These are phyloP conservation scores for Rossbeevera mucosa DNA, from an alignment of 768 basidiomycete species.

Conservation along the genomic window DNA sequence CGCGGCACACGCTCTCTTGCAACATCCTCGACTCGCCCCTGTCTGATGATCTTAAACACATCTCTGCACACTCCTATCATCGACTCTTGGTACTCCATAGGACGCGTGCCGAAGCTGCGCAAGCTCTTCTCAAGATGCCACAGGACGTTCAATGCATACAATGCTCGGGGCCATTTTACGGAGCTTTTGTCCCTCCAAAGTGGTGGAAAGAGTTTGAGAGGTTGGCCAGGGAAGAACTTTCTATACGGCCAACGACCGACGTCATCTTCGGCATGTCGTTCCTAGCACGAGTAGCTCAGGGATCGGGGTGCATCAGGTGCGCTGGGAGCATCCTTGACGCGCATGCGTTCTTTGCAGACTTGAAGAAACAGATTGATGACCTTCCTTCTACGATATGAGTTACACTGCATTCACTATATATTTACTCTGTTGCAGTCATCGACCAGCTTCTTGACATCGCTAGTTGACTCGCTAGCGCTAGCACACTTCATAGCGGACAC, in stretches of 20 bases:
- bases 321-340: constrained; percentile 62
- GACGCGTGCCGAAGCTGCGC: constrained; percentile 46
- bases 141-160: constrained; percentile 60
- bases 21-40: constrained; percentile 55
- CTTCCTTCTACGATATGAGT: constrained; percentile 41
- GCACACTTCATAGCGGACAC: not conserved
- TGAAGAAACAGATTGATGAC: constrained; percentile 57
- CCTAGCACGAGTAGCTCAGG: constrained; percentile 46
- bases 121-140: constrained; percentile 42
- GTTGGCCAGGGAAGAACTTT: constrained; percentile 55
- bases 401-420: not conserved
- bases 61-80: constrained; percentile 66
- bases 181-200: constrained; percentile 48
- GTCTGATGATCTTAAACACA: constrained; percentile 58
- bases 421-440: not conserved
- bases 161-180: constrained; percentile 52
- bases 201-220: constrained; percentile 68
- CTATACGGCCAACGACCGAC: constrained; percentile 50
- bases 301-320: constrained; percentile 57
- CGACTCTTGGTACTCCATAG: constrained; percentile 59
- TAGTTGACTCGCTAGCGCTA: too few species aligned
- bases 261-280: constrained; percentile 60
- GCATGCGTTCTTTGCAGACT: constrained; percentile 46
- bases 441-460: too few species aligned
- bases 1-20: constrained; percentile 49